Base-by-base conservation (phyloP, 2,329 filamentous ascomycete species). In the Leptographium galeiforme region DNA sequence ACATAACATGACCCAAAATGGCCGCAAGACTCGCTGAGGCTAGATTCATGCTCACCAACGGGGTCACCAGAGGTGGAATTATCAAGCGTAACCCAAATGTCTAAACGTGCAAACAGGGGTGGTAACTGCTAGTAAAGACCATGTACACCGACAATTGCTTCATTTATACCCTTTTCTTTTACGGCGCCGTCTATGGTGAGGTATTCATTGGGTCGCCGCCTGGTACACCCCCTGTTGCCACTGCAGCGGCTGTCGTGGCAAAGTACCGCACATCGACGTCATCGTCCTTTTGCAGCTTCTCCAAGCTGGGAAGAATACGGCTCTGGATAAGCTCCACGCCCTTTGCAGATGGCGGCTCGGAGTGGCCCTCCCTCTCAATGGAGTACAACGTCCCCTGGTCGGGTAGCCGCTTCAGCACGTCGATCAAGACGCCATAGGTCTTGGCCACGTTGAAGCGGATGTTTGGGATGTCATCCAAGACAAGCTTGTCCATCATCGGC, bases 401-500 rank as follows among this genome's bases (percentile, higher is more conserved):
- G 3, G 93, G 91, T 53, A 98, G 77, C 61, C 89, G 86, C 70
- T 91, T 89, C 64, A 98, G 78, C n/a, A 90, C 89, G 61, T 87
- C 84, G 63, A 97, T 89, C 55, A 98, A 75, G 51, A 93, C 84
- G 25, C 83, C 82, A 66, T 97, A 98, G 48, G 93, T 97, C 75
- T 98, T 98, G 62, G 93, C 93, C 48, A 98, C 93, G 69, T 98
- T 98, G 79, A 98, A 98, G 51, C 93, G 89, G 67, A 98, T 98
- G 72, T 98, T 98, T 61, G 93, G 93, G 58, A 98, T 98, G 46
- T 94, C 89, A 66, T 98, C 93, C 47, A 81, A 79, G 51, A 94
- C 89, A 53, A 98, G 85, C 72, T 91, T 89, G 70, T 95, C 88
- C 66, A 98, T 81, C 77, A 98, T 97, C 41, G 93, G 93, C 25